phyloP scores from a whole-genome alignment of 305 asterid genomes.

The Fraxinus velutina region DNA sequence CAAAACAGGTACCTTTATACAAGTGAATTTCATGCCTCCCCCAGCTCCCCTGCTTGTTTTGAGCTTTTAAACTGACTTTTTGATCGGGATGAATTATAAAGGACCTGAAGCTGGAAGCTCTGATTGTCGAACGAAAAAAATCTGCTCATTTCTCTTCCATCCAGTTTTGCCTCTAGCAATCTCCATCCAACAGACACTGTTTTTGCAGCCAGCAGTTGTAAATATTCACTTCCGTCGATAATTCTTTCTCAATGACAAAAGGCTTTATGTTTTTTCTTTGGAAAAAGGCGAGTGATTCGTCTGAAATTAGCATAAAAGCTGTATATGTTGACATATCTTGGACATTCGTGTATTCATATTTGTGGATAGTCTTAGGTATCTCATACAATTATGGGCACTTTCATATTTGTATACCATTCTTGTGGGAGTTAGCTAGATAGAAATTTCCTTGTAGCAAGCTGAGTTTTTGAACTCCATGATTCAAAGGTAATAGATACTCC shows the following conservation, averaged over 20 bases:
- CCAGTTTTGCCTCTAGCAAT: conserved; percentile 82
- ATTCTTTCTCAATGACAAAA: background rate
- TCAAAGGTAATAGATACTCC: background rate
- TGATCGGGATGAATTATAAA: conserved; percentile 20
- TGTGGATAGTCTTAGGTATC: background rate
- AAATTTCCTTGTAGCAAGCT: background rate
- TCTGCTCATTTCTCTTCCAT: conserved; percentile 86
- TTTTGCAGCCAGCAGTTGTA: conserved; percentile 83
- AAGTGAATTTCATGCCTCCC: background rate
- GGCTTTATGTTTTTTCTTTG: conserved; percentile 1
- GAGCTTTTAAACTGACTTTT: conserved; percentile 17
- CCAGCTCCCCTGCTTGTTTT: background rate
- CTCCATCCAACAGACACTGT: conserved; percentile 81
- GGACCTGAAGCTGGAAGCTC: conserved; percentile 80
- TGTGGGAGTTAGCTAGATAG: background rate
- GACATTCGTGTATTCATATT: background rate
- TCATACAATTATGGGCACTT: conserved; percentile 13
- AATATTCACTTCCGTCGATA: conserved; percentile 69
- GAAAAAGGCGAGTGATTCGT: conserved; percentile 11
- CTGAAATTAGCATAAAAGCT: background rate
- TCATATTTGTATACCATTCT: conserved; percentile 15
- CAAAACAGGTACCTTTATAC: conserved; percentile 55
- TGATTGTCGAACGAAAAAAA: conserved; percentile 66
- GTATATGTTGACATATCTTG: conserved; percentile 15
- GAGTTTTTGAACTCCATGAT: background rate